Evolutionary conservation across 2,329 filamentous ascomycete species (phyloP), one percentile per base, ranked within the genome.

Genomic region (Colletotrichum sp.): DNA sequence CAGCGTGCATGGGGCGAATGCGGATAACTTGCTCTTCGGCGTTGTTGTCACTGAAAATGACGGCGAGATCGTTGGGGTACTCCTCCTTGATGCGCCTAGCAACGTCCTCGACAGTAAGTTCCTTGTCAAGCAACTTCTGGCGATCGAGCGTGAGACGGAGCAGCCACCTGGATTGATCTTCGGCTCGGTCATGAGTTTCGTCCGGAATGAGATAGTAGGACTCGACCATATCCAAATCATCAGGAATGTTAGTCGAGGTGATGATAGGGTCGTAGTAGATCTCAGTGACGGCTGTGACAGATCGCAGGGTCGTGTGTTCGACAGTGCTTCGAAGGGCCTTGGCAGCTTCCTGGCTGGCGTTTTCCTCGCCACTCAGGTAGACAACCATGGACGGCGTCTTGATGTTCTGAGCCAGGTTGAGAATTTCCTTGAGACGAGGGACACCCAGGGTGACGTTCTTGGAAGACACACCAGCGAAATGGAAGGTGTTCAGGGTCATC

Each of bases 401-500:
- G 89, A 99, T 98, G 86, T 99, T 98, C 80, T 94, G 96, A 1
- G 98, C 97, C 75, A 99, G 93, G 85, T 99, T 99, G 74, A 99
- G 90, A 92, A 99, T 99, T 88, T 99, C 97, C 91, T 99, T 99
- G 66, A 99, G 92, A 93, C 97, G 96, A 59, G 97, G 97, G 59
- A 99, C 97, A 95, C 97, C 97, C 65, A 99, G 93, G 1, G 97
- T 99, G 71, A 99, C 96, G 90, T 99, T 99, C 93, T 99, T 99
- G 28, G 96, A 98, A 49, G 98, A 98, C 77, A 99, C 96, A 98
- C 97, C 97, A 85, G 97, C 96, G 85, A 99, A 99, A 90, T 99
- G 97, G 94, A 99, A 99, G 28, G 97, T 99, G 88, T 99, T 99
- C 77, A 99, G 88, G 2, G 97, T 99, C 97, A 99, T 99, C 89